These are phyloP conservation scores for Solanum peruvianum DNA, from an alignment of 257 asterid species.

Conservation along the genomic window DNA sequence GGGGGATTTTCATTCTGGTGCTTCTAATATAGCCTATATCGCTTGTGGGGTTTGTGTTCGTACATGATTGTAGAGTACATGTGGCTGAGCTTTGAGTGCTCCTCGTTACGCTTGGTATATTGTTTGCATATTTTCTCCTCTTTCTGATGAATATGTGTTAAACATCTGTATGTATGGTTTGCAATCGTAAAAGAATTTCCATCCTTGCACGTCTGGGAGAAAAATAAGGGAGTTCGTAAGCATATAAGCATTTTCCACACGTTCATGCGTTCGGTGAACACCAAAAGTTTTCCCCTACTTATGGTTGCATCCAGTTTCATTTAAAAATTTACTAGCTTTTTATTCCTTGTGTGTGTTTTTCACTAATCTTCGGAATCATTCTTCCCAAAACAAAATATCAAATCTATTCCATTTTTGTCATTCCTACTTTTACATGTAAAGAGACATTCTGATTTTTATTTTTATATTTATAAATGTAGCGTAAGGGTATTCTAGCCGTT, in stretches of 20 bases:
- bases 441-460: not conserved
- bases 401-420: not conserved
- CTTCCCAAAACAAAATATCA: not conserved
- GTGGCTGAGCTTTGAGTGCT: not conserved
- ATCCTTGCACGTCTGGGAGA: too few species aligned
- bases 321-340: not conserved
- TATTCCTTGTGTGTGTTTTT: not conserved
- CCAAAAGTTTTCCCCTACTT: too few species aligned
- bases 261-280: not conserved
- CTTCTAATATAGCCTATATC: not conserved
- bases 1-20: not conserved
- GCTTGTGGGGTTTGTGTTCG: not conserved
- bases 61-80: not conserved
- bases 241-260: not conserved
- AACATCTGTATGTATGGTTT: not conserved
- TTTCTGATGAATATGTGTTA: not conserved
- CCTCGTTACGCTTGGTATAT: not conserved
- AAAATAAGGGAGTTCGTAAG: too few species aligned
- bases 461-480: not conserved
- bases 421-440: not conserved
- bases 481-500: not conserved
- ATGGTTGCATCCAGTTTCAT: not conserved
- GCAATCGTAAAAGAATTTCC: not conserved
- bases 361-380: not conserved
- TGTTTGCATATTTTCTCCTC: not conserved